phyloP scores from a whole-genome alignment of 352 stramenopile genomes.

The Blastocystis hominis region DNA sequence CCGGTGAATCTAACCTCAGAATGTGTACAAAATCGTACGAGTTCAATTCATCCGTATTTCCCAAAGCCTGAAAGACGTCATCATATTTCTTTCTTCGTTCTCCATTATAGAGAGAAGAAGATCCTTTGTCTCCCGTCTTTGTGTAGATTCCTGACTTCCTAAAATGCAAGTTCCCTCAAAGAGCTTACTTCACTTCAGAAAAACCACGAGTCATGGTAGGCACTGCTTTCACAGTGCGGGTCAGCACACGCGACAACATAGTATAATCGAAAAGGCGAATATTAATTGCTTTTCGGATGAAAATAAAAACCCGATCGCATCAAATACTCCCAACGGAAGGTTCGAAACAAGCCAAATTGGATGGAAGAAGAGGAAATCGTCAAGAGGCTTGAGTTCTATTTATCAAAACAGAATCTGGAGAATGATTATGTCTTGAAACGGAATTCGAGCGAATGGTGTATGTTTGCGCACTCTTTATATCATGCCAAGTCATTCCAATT shows the following conservation, averaged over 20 bases:
- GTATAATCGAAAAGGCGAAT: background rate
- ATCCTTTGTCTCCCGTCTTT: slow-evolving; percentile 79
- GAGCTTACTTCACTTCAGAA: slow-evolving; percentile 25
- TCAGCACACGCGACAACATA: background rate
- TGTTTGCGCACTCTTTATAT: background rate
- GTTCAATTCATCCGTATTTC: slow-evolving; percentile 80
- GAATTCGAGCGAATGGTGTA: background rate
- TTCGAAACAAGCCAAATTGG: background rate
- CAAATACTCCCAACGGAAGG: background rate
- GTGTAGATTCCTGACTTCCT: slow-evolving; percentile 70
- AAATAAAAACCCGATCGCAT: background rate
- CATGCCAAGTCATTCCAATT: background rate
- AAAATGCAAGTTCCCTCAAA: background rate
- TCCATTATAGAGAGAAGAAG: slow-evolving; percentile 78
- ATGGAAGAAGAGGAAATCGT: background rate
- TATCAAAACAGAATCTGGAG: background rate
- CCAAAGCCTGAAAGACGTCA: slow-evolving; percentile 75
- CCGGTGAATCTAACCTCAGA: slow-evolving; percentile 66
- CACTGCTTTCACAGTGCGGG: background rate
- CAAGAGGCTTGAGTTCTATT: background rate
- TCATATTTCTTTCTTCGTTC: slow-evolving; percentile 76
- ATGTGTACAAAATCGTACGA: slow-evolving; percentile 57
- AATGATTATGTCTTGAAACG: background rate
- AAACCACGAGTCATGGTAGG: background rate
- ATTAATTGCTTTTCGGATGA: background rate